Base-by-base conservation (phyloP, 352 stramenopile species). In the Globisporangium echinulatum region DNA sequence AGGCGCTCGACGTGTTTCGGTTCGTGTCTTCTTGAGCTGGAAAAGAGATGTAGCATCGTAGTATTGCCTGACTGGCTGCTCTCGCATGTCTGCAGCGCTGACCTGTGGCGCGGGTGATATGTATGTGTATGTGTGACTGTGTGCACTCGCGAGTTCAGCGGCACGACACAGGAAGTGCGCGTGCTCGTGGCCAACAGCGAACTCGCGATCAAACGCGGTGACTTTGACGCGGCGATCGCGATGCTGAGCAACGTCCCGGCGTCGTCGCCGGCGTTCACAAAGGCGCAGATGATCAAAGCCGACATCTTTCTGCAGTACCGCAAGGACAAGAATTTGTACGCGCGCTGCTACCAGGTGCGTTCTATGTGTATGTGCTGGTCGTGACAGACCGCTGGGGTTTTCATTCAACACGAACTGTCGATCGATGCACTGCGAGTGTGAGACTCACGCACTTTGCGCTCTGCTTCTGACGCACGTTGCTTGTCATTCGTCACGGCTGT, bases 261-360 rank as follows among this genome's bases (percentile, higher is more conserved):
- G 1, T 72, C 70, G 7, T 96, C 83, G 17, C 83, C 87, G 5
- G 77, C 83, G 2, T 98, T 96, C 62, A 66, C 73, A 5, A 92
- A 87, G 61, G 88, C 88, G 7, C 89, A 97, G 66, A 91, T 96
- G 66, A 74, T 96, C 56, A 98, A 98, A 63, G 94, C 94, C 14
- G 87, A 96, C 54, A 97, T 98, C 54, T 97, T 94, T 58, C 73
- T 98, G 19, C 85, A 85, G 55, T 85, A 97, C 61, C 77, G 85
- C 52, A 95, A 97, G 49, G 92, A 98, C 71, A 97, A 96, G 60
- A 62, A 85, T 33, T 65, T 82, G 43, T 98, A 96, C 69, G 85
- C 79, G 15, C 78, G 85, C 8, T 97, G 90, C 63, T 97, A 91
- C 63, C 74, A 91, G 62, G 78, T 73, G 36, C 14, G 33, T 10